These are phyloP conservation scores for Kregervanrija fluxuum DNA, from an alignment of 805 yeast genomes.

Conservation along the genomic window DNA sequence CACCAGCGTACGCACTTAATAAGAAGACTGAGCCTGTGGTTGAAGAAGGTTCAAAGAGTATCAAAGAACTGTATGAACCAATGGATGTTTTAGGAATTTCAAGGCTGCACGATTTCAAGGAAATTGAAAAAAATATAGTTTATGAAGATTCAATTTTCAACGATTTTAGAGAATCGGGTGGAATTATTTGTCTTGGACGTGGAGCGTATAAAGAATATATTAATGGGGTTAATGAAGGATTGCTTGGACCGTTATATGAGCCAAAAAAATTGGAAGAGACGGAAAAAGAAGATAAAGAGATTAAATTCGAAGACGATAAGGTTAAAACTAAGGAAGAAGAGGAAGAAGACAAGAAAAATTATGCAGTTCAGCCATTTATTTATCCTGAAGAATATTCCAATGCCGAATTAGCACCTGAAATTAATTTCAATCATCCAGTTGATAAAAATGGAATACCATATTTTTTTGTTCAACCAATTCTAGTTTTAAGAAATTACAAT, in stretches of 20 bases:
- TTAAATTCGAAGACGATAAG: constrained; percentile 7
- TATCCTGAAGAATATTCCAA: constrained; percentile 47
- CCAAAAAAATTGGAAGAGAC: constrained; percentile 34
- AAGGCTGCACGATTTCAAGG: constrained; percentile 10
- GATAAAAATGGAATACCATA: constrained; percentile 41
- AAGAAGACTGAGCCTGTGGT: constrained; percentile 8
- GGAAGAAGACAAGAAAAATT: constrained; percentile 17
- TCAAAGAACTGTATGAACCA: constrained; percentile 33
- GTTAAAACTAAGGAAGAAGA: constrained; percentile 16
- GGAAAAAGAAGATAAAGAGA: constrained; percentile 11
- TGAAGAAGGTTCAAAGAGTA: constrained; percentile 21
- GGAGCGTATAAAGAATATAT: constrained; percentile 94
- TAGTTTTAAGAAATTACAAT: constrained; percentile 70
- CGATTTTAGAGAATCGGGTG: constrained; percentile 56
- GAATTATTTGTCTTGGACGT: constrained; percentile 86
- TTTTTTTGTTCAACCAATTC: constrained; percentile 68
- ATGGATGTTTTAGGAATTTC: constrained; percentile 55
- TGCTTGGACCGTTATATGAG: constrained; percentile 76
- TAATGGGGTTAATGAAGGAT: constrained; percentile 88
- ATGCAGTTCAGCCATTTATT: constrained; percentile 50
- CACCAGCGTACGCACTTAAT: too few species aligned
- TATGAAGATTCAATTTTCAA: constrained; percentile 40
- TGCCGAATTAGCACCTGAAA: constrained; percentile 54
- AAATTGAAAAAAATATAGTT: constrained; percentile 13
- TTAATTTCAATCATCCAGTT: constrained; percentile 32